Conservation (phyloP, 805 yeast genomes). For the Yarrowia bubula region DNA sequence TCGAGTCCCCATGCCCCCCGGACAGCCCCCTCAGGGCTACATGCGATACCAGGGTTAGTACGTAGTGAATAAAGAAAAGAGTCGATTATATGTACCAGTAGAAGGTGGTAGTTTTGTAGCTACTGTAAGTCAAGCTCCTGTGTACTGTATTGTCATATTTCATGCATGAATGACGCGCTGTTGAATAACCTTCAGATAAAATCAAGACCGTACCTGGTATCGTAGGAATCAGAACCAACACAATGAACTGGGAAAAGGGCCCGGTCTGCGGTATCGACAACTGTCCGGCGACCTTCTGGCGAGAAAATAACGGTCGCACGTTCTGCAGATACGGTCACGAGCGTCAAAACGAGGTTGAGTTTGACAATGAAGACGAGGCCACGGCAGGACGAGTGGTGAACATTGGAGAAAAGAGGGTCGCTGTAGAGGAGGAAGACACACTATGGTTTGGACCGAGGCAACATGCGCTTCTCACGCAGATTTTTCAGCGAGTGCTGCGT, state of each 20-base stretch:
- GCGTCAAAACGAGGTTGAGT: not conserved
- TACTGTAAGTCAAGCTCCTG: no score
- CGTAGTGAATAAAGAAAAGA: constrained; percentile 1
- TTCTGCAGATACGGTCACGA: constrained; percentile 90
- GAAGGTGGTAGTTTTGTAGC: no score
- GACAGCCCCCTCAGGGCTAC: constrained; percentile 22
- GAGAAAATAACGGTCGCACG: constrained; percentile 68
- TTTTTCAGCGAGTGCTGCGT: not conserved
- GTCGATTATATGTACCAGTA: not conserved
- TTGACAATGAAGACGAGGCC: not conserved
- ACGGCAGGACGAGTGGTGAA: not conserved
- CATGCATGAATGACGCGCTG: not conserved
- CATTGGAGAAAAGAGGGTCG: not conserved
- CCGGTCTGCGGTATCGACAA: constrained; percentile 86
- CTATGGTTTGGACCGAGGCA: not conserved
- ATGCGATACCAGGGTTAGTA: constrained; percentile 26
- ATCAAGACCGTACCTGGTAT: no score
- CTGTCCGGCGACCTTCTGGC: constrained; percentile 77
- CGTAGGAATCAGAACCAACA: no score
- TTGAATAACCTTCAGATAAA: not conserved
- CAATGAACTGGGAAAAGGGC: constrained; percentile 45
- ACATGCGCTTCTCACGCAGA: not conserved
- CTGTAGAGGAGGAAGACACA: not conserved
- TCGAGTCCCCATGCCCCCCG: constrained; percentile 23
- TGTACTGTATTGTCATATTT: no score